phyloP scores from a whole-genome alignment of 2,329 filamentous ascomycete genomes.

The Dothideomycetidae sp. region DNA sequence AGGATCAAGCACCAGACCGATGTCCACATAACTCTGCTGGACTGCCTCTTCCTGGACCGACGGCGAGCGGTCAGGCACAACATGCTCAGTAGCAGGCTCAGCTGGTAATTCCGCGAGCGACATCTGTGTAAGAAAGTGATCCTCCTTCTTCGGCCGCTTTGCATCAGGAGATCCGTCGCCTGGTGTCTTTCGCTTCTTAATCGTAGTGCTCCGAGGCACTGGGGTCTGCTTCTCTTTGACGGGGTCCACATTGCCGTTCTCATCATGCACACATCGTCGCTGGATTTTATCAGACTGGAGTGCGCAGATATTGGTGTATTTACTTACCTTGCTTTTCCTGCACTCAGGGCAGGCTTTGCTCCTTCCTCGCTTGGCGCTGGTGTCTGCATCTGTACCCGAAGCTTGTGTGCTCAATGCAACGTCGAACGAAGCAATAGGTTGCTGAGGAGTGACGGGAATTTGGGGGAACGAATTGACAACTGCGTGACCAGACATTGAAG shows the following conservation, averaged over 20 bases:
- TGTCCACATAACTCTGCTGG: too few relatives aligned
- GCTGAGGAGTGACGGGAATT: too few relatives aligned
- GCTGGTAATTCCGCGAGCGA: constrained; percentile 8
- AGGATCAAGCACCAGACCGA: constrained; percentile 9
- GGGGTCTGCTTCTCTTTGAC: constrained; percentile 48
- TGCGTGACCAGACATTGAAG: too few relatives aligned
- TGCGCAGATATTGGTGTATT: constrained; percentile 14
- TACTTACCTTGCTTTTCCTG: constrained; percentile 50
- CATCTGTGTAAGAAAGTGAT: constrained; percentile 7
- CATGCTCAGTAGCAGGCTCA: neutral
- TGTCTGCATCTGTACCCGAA: constrained; percentile 6
- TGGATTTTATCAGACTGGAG: constrained; percentile 21
- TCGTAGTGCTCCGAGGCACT: constrained; percentile 43
- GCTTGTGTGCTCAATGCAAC: constrained; percentile 3
- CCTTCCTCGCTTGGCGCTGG: constrained; percentile 24
- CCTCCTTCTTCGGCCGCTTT: constrained; percentile 16
- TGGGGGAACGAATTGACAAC: too few relatives aligned
- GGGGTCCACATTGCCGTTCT: constrained; percentile 49
- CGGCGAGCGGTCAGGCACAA: neutral
- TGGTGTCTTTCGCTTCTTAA: constrained; percentile 37
- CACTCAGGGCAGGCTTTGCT: constrained; percentile 53
- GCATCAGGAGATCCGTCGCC: constrained; percentile 24
- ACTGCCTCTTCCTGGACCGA: constrained; percentile 1
- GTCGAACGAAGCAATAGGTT: too few relatives aligned
- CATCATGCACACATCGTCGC: constrained; percentile 54